Evolutionary conservation across 768 basidiomycete species (phyloP), one percentile per base, ranked within the genome.

Genomic region (Mrakia frigida): DNA sequence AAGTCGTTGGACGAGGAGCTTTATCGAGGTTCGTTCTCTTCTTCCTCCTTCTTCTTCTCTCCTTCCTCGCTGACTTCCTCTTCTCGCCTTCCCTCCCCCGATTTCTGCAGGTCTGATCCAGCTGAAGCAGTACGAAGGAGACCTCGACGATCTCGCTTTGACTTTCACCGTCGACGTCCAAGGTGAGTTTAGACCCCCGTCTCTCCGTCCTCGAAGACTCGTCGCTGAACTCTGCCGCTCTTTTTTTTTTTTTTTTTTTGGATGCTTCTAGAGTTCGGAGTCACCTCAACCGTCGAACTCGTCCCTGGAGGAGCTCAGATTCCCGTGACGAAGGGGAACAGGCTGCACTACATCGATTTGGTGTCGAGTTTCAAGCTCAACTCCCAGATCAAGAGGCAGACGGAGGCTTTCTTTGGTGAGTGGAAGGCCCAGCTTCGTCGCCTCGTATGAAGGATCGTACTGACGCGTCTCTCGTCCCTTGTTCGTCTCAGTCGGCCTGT

Each of bases 151-250:
- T 56, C 85, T 98, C 14, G 88, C 93, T 0, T 83, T 98, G 46
- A 96, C 92, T 81, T 98, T 98, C 79, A 92, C 94, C 0, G 88
- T 96, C 46, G 90, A 90, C 0, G 86, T 90, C 23, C 92, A 98
- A 81, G 94, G 94, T 92, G 73, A 37, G 88, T 81, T 18, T 33
- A 6, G 35, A 46, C 46, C 46, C 37, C 10, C 23, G 7, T 41
- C 70, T 70, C 59, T 37, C 35, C 72, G 78, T 70, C 41, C 61
- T 60, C 18, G 39, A 50, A 46, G 2, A 18, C 16, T 3, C 16
- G 9, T 50, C 46, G 18, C 46, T 50, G 18, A 50, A n/a, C n/a
- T n/a, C n/a, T n/a, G n/a, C n/a, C n/a, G n/a, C n/a, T n/a, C n/a
- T n/a, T n/a, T n/a, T n/a, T n/a, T 46, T 10, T 46, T 14, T 16